Conservation (phyloP, 495 filamentous ascomycete genomes). For the Trichodelitschia bisporula region DNA sequence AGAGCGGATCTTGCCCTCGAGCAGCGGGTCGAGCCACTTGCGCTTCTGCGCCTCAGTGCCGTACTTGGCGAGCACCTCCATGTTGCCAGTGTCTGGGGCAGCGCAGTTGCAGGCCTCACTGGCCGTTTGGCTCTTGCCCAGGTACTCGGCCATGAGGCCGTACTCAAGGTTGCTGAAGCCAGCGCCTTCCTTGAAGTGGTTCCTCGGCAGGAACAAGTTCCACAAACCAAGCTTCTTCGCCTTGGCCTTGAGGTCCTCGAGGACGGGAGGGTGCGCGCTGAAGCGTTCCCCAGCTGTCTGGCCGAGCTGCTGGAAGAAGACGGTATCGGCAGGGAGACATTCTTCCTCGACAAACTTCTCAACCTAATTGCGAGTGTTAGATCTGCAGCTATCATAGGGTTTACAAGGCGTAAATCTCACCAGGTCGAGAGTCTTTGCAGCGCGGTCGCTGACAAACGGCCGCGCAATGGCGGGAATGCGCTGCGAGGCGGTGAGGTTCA, state of each 20-base stretch:
- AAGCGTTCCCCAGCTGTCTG: constrained; percentile 40
- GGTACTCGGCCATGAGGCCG: constrained; percentile 19
- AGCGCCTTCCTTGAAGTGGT: constrained; percentile 81
- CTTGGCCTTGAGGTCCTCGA: constrained; percentile 72
- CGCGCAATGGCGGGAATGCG: constrained; percentile 17
- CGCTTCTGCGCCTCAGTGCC: constrained; percentile 19
- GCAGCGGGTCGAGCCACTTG: constrained; percentile 17
- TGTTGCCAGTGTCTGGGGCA: constrained; percentile 21
- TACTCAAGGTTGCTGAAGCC: constrained; percentile 22
- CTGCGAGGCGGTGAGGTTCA: constrained; percentile 13
- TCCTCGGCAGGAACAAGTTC: constrained; percentile 95
- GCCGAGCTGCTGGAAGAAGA: constrained; percentile 58
- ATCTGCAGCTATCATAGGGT: too few species aligned
- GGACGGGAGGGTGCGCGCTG: constrained; percentile 49
- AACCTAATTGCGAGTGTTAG: constrained; percentile 39
- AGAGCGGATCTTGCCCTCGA: constrained; percentile 18
- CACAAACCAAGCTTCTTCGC: constrained; percentile 72
- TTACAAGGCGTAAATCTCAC: constrained; percentile 16
- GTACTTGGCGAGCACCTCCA: constrained; percentile 23
- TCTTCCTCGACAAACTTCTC: constrained; percentile 94
- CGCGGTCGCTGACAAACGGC: constrained; percentile 47
- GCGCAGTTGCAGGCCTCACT: constrained; percentile 20
- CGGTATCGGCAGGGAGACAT: constrained; percentile 56
- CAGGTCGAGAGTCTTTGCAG: constrained; percentile 45
- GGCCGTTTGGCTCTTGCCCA: constrained; percentile 18